Evolutionary conservation across 2,329 filamentous ascomycete genomes (phyloP), one percentile per base, ranked within the genome.

Genomic region (Penicillium aurantiogriseum): DNA sequence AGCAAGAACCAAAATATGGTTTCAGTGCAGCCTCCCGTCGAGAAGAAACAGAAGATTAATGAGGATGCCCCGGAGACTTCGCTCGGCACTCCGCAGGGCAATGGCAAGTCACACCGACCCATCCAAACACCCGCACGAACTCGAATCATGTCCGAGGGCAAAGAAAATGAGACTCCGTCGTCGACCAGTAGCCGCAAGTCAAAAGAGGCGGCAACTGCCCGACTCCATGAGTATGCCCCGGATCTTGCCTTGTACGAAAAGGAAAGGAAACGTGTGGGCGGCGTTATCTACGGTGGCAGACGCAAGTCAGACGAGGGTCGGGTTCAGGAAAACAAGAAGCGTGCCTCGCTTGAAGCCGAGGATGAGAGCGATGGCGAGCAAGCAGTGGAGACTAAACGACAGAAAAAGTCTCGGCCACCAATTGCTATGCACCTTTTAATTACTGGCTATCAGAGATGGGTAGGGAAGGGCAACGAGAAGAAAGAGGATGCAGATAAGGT

Each of bases 211-310:
- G 94, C 94, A 13, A 78, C 88, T n/a, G 85, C 87, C 35, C 87
- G 85, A 62, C 77, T 97, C 8, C 90, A 94, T 53, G 83, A 85
- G 36, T 80, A 93, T 56, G 92, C 90, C 0, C 84, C 88, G 0
- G 94, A 99, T 69, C 92, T 97, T 68, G 88, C 88, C 2, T 79
- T 95, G 33, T 99, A 94, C 69, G 89, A 97, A 69, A 96, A 94
- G 71, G 94, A 99, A 76, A 91, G 85, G 79, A 97, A 96, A 77
- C 86, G 94, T 21, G 84, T 83, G 45, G 86, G 86, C 15, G 86
- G 86, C 40, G 83, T 88, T 4, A 77, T 85, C 11, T 83, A 87
- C 63, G 85, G 85, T 29, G 81, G 83, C 15, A 72, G 80, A 63
- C 75, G 78, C 27, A 78, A 75, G 63, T 79, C 67, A 21, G 77